Percentiles rank a stretch among this genome's conserved stretches.
phyloP scores from a whole-genome alignment of 2,329 filamentous ascomycete genomes.

The Coniochaeta sp. region DNA sequence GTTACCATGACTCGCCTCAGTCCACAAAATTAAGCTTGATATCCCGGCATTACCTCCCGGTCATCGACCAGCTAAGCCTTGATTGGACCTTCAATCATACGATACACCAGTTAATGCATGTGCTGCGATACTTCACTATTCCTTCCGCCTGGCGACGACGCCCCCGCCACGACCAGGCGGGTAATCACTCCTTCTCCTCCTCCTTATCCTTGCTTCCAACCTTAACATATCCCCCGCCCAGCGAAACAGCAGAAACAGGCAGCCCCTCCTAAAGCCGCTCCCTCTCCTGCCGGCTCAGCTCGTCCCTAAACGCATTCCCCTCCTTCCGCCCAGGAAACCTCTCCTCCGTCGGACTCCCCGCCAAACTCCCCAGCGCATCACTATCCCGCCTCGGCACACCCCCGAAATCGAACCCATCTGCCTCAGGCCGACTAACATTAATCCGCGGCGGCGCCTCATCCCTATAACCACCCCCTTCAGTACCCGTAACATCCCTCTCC shows the following conservation, averaged over 20 bases:
- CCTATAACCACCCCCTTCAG: conserved; percentile 13
- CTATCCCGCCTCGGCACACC: conserved; percentile 27
- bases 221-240: neutral
- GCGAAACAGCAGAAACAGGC: neutral
- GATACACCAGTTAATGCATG: neutral
- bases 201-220: too few relatives aligned
- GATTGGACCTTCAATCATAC: too few relatives aligned
- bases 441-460: conserved; percentile 10
- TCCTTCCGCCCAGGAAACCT: conserved; percentile 20
- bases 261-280: conserved; percentile 24
- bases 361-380: conserved; percentile 41
- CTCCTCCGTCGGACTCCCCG: conserved; percentile 36
- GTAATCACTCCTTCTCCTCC: neutral
- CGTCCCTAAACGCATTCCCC: conserved; percentile 41
- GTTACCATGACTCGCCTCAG: too few relatives aligned
- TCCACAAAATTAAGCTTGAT: too few relatives aligned
- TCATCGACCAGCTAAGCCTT: too few relatives aligned
- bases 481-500: conserved; percentile 21
- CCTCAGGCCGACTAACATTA: neutral
- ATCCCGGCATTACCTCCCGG: too few relatives aligned
- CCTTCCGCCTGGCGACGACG: neutral
- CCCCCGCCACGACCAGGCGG: too few relatives aligned
- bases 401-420: conserved; percentile 21
- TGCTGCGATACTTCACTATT: neutral
- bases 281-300: conserved; percentile 38